Base-by-base conservation (phyloP, 2,329 filamentous ascomycete genomes). In the Exserohilum turcica region DNA sequence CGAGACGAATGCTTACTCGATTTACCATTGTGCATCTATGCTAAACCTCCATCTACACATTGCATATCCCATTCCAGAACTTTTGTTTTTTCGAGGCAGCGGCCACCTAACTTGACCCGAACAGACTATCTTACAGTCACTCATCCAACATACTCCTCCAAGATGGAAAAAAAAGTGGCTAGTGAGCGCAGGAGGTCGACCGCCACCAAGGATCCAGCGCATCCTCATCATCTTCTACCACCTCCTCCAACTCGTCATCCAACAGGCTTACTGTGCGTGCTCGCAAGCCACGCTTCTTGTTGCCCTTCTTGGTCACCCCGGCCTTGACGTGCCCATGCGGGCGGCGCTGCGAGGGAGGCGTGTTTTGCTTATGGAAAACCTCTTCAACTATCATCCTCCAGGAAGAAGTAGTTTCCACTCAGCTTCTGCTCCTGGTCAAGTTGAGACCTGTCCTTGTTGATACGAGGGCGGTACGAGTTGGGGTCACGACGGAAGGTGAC, bases 401-500 rank as follows among this genome's bases (percentile, higher is more conserved):
- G 77, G 89, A 97, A 97, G 88, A 96, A 97, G 81, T 89, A 99
- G 80, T 97, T 97, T 67, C 95, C 95, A 62, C 78, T 79, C 70
- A 92, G 67, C 84, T 99, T 99, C 84, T 99, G 94, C 75, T 97
- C 94, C 76, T 97, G 92, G 77, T 99, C 94, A 65, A 97, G 85
- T 81, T 99, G 94, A 73, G 90, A 94, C 77, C 92, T 88, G 72
- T 86, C 80, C 85, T 99, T 99, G 86, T 99, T 99, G 83, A 99
- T 99, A 79, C 95, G 91, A 59, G 95, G 94, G 57, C 94, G 88
- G 84, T 86, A 99, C 71, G 94, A 96, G 79, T 88, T 92, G 59
- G 95, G 94, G 73, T 99, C 94, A 75, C 95, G 92, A 71, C 94
- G 91, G 89, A 99, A 99, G 43, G 94, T 97, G 68, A 99, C 94